phyloP scores from a whole-genome alignment of 2,329 filamentous ascomycete genomes.

The Calonectria multiphialidica region DNA sequence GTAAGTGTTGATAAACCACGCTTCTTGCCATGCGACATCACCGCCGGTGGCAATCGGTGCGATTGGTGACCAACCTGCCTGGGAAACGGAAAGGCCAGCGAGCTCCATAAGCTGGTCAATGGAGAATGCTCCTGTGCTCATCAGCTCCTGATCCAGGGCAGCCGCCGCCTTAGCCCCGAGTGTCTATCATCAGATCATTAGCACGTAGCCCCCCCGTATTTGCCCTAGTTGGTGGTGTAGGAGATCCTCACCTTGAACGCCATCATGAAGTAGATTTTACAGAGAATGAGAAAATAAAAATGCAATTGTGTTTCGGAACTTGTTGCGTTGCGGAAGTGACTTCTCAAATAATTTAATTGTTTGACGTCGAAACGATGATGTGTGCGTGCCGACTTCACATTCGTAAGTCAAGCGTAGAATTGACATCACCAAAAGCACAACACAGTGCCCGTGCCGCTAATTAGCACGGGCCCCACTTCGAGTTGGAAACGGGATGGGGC shows the following conservation, averaged over 20 bases:
- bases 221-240: constrained; percentile 16
- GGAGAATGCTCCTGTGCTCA: constrained; percentile 89
- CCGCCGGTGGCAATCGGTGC: neutral
- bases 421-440: constrained; percentile 19
- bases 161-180: constrained; percentile 89
- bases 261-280: constrained; percentile 37
- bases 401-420: neutral
- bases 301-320: neutral
- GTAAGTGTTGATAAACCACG: neutral
- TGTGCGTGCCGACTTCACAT: neutral
- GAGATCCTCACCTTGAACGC: constrained; percentile 46
- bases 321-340: neutral
- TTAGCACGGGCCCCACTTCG: neutral
- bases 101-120: constrained; percentile 98
- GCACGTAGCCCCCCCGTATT: neutral
- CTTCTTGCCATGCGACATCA: neutral
- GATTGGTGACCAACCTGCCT: constrained; percentile 73
- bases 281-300: neutral
- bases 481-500: neutral
- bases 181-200: constrained; percentile 68
- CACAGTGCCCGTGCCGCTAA: neutral
- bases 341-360: neutral
- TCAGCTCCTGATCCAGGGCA: constrained; percentile 92
- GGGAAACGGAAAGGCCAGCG: constrained; percentile 91
- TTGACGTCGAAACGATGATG: neutral